Conservation (phyloP, 164 flowering plant genomes). For the Stephania yunnanensis region DNA sequence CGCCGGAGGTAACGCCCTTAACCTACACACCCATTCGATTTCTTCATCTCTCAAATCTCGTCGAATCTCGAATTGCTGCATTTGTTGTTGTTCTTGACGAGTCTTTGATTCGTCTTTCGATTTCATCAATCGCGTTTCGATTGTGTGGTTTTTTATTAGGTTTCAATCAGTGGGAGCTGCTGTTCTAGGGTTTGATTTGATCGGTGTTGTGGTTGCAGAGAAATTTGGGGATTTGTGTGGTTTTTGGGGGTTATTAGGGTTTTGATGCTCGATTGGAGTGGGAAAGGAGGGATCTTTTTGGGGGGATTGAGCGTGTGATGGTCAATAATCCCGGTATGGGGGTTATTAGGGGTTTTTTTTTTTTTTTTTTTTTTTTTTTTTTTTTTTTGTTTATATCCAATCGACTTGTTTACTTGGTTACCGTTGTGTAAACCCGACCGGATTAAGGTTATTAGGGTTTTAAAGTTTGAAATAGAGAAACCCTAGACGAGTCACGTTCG, state of each 20-base stretch:
- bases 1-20: conserved; percentile 30
- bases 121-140: conserved; percentile 17
- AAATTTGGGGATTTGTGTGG: background rate
- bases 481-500: too few species aligned
- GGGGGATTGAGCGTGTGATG: conserved; percentile 38
- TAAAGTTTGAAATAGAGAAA: too few species aligned
- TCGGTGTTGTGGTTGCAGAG: background rate
- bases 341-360: background rate
- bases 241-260: conserved; percentile 19
- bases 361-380: too few species aligned
- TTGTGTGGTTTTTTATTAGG: background rate
- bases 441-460: too few species aligned
- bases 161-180: background rate
- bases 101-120: conserved; percentile 6
- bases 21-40: background rate
- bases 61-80: background rate
- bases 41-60: background rate
- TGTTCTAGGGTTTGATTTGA: conserved; percentile 17
- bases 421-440: too few species aligned
- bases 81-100: too few species aligned
- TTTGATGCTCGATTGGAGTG: conserved; percentile 56
- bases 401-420: too few species aligned
- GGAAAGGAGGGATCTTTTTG: conserved; percentile 12
- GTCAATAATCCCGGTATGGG: conserved; percentile 77
- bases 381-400: too few species aligned